Evolutionary conservation across 768 basidiomycete species (phyloP).

Genomic region (Termitomyces eurrhizus): DNA sequence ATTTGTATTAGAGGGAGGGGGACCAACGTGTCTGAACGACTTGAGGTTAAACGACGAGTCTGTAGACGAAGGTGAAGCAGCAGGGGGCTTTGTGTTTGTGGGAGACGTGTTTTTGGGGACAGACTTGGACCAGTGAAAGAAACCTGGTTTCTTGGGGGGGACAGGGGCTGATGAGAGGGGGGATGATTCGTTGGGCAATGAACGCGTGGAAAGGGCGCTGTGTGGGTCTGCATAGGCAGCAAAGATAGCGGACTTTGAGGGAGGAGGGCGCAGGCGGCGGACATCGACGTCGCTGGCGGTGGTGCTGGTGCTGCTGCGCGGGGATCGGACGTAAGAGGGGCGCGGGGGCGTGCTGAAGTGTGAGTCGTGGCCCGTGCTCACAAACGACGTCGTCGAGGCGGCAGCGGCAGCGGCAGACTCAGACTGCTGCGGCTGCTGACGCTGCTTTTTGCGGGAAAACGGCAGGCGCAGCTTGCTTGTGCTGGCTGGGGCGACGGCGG

Average conservation of each 20-base stretch:
- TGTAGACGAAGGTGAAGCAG: conserved; percentile 3
- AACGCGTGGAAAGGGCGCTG: conserved; percentile 56
- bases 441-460: conserved; percentile 34
- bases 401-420: conserved; percentile 4
- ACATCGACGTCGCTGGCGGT: conserved; percentile 35
- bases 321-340: conserved; percentile 23
- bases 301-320: conserved; percentile 35
- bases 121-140: conserved; percentile 42
- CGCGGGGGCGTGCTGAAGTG: conserved; percentile 24
- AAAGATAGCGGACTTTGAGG: conserved; percentile 63
- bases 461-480: conserved; percentile 32
- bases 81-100: background rate
- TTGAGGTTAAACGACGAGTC: conserved; percentile 64
- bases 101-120: conserved; percentile 10
- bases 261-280: conserved; percentile 50
- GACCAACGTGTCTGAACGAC: conserved; percentile 65
- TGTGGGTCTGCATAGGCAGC: conserved; percentile 50
- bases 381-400: conserved; percentile 18
- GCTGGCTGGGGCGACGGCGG: conserved; percentile 17
- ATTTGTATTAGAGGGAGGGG: conserved; percentile 28
- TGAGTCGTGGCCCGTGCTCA: conserved; percentile 13
- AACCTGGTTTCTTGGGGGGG: conserved; percentile 29
- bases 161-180: conserved; percentile 14
- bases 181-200: conserved; percentile 45
- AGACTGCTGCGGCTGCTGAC: background rate